A percentile compares a stretch with the other conserved stretches of the same genome.
Conservation (phyloP, 495 filamentous ascomycete genomes). For the Aspergillus bridgeri region DNA sequence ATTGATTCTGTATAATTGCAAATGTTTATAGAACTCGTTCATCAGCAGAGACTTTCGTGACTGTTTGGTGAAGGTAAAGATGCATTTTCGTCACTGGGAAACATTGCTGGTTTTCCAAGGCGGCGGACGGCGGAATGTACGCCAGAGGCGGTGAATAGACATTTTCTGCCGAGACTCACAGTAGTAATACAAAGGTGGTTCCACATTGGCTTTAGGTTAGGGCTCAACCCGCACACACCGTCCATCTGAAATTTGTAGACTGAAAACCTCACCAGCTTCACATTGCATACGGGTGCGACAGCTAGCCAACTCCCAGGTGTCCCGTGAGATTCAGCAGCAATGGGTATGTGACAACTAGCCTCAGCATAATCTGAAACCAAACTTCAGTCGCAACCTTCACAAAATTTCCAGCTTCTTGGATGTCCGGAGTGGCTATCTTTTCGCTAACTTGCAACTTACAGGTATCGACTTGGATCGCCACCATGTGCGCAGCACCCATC, state of each 20-base stretch:
- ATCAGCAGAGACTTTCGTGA: too few relatives aligned
- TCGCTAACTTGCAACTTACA: slow-evolving; percentile 16
- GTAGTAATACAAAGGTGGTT: slow-evolving; percentile 1
- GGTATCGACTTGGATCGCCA: slow-evolving; percentile 72
- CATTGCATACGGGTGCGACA: slow-evolving; percentile 44
- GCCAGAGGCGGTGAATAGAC: not conserved
- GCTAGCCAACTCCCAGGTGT: slow-evolving; percentile 45
- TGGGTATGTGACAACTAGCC: slow-evolving; percentile 35
- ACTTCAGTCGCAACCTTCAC: not conserved
- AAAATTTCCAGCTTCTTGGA: not conserved
- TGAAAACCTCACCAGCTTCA: slow-evolving; percentile 40
- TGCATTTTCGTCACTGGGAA: too few relatives aligned
- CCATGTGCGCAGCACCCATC: slow-evolving; percentile 83
- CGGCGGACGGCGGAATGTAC: too few relatives aligned
- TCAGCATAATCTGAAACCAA: not conserved
- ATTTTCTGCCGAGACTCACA: not conserved
- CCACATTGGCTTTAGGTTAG: slow-evolving; percentile 40
- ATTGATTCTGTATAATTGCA: too few relatives aligned
- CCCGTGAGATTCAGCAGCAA: slow-evolving; percentile 46
- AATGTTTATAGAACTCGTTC: too few relatives aligned
- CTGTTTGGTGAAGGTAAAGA: too few relatives aligned
- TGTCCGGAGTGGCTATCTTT: not conserved
- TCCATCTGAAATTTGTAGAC: slow-evolving; percentile 44
- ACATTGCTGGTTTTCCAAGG: too few relatives aligned
- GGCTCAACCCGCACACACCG: slow-evolving; percentile 50